Conservation (phyloP, 352 stramenopile species). For the Elongisporangium anandrum region DNA sequence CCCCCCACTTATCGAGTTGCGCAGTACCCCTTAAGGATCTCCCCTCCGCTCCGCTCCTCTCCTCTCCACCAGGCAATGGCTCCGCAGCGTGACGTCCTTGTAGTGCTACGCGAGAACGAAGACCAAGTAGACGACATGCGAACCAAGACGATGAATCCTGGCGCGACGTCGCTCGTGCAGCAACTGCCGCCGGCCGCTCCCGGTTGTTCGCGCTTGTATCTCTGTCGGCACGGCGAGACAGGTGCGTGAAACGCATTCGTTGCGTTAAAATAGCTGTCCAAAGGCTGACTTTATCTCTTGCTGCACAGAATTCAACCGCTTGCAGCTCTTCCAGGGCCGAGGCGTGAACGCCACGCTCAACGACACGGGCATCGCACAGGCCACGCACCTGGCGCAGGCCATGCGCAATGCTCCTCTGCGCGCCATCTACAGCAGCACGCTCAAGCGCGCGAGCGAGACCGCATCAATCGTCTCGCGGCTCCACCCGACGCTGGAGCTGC, state of each 20-base stretch:
- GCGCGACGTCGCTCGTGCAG: constrained; percentile 25
- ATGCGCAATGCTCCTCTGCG: constrained; percentile 66
- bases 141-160: neutral
- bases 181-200: constrained; percentile 52
- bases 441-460: constrained; percentile 52
- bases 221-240: constrained; percentile 79
- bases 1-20: neutral
- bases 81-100: constrained; percentile 17
- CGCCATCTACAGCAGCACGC: constrained; percentile 63
- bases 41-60: constrained; percentile 1
- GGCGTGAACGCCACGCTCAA: constrained; percentile 77
- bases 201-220: constrained; percentile 55
- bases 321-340: constrained; percentile 71
- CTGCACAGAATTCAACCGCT: constrained; percentile 53
- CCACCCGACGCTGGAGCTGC: constrained; percentile 49
- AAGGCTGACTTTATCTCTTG: constrained; percentile 1
- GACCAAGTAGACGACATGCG: constrained; percentile 8
- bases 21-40: neutral
- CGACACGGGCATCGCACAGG: constrained; percentile 47
- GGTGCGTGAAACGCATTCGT: constrained; percentile 10
- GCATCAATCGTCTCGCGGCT: constrained; percentile 40
- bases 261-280: neutral
- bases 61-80: constrained; percentile 10
- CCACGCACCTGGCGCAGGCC: constrained; percentile 45
- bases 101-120: neutral